Base-by-base conservation (phyloP, 176 grass and related monocot species). In the Triticum turgidum region DNA sequence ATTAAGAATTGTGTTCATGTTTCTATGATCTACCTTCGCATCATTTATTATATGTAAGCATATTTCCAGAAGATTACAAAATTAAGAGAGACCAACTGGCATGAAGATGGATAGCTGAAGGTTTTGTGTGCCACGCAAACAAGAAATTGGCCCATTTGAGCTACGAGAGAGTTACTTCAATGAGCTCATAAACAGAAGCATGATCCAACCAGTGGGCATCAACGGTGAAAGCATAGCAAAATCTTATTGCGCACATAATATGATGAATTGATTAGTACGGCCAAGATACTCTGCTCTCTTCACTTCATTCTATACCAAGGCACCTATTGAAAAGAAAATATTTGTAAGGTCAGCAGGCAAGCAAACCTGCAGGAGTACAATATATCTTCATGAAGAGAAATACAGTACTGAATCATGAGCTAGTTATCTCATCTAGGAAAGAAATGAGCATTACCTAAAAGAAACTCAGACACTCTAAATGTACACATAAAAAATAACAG, bases 101-200 rank as follows among this genome's bases (percentile, higher is more conserved):
- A 66, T 30, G 63, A 12, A 66, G 27, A 32, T 66, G 63, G 63
- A 66, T 66, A 66, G 63, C 63, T 66, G 63, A 66, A 66, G 25
- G 63, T 66, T 66, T 66, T 66, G 63, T 66, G 11, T 66, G 25
- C 25, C 24, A 66, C 27, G 13, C 11, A 66, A 66, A 14, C 27
- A 2, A 66, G 21, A 32, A 32, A 66, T 66, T 66, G 63, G 63
- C 25, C 63, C 5, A 66, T 30, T 32, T 66, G 25, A 66, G 63
- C 63, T 66, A 66, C 10, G 12, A 66, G 5, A 66, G 63, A 29
- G 27, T 66, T 66, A 66, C 63, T 66, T 66, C 25, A 66, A 66
- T 66, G 63, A 66, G 63, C 63, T 66, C 63, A 66, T 66, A 66
- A 66, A 66, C 63, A 66, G 63, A 66, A 66, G 63, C 63, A 66